These are phyloP conservation scores for Cymodocea nodosa DNA, from an alignment of 116 monocot genomes.

Conservation along the genomic window DNA sequence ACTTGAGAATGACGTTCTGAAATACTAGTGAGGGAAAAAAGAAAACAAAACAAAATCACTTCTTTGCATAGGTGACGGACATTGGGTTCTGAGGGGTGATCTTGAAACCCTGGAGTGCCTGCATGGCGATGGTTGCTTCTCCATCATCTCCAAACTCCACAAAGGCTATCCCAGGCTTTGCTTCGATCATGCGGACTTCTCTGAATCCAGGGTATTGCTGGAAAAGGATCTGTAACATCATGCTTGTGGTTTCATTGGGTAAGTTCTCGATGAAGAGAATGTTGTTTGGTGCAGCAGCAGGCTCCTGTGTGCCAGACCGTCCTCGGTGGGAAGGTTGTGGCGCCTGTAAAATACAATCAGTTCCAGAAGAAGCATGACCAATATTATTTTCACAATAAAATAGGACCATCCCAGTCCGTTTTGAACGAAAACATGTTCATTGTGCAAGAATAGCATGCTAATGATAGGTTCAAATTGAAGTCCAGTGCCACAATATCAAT, in stretches of 20 bases:
- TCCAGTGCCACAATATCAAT: too few species aligned
- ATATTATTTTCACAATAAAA: too few species aligned
- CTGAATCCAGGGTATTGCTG: constrained; percentile 90
- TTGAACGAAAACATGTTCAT: too few species aligned
- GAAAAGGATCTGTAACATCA: constrained; percentile 94
- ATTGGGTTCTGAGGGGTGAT: constrained; percentile 89
- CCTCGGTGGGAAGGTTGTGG: constrained; percentile 29
- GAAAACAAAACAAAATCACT: constrained; percentile 21
- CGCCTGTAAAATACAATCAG: constrained; percentile 1
- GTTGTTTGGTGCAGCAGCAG: constrained; percentile 54
- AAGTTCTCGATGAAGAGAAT: constrained; percentile 91
- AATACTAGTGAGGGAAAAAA: too few species aligned
- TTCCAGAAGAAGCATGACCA: background rate
- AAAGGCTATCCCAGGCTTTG: constrained; percentile 95
- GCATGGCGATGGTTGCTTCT: constrained; percentile 82
- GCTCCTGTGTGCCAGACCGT: constrained; percentile 33
- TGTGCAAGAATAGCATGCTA: too few species aligned
- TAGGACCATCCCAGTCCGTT: too few species aligned
- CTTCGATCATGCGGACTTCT: constrained; percentile 87
- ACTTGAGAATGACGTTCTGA: too few species aligned
- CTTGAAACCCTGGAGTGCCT: constrained; percentile 89
- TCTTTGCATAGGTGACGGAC: constrained; percentile 74
- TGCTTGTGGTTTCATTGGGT: constrained; percentile 76
- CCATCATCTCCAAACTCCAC: constrained; percentile 78
- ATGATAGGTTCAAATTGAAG: too few species aligned